phyloP scores from a whole-genome alignment of 768 basidiomycete genomes.

The Suillus lakei region DNA sequence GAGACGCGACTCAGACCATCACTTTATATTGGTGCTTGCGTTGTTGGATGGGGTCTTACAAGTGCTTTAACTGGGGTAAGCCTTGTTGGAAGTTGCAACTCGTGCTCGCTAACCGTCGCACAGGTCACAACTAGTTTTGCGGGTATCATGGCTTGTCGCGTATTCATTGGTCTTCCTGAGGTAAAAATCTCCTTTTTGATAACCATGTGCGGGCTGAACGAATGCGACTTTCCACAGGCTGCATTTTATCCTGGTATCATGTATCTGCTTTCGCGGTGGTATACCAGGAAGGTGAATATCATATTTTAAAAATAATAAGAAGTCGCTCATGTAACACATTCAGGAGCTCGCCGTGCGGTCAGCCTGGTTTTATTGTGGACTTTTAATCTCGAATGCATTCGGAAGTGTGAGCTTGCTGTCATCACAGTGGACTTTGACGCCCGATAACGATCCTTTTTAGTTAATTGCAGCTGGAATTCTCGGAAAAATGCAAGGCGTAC shows the following conservation, averaged over 20 bases:
- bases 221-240: slow-evolving; percentile 37
- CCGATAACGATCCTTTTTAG: slow-evolving; percentile 31
- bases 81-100: not conserved
- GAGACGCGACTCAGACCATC: slow-evolving; percentile 50
- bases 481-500: slow-evolving; percentile 65
- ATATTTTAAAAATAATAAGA: not conserved
- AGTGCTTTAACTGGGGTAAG: slow-evolving; percentile 65
- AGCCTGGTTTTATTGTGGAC: slow-evolving; percentile 61
- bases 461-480: slow-evolving; percentile 80
- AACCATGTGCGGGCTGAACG: too few species aligned
- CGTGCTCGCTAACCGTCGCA: not conserved
- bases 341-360: slow-evolving; percentile 71
- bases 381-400: slow-evolving; percentile 70
- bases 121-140: slow-evolving; percentile 59
- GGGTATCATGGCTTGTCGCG: slow-evolving; percentile 58
- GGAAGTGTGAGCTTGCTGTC: slow-evolving; percentile 52
- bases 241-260: slow-evolving; percentile 68
- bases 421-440: not conserved
- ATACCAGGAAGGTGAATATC: slow-evolving; percentile 44
- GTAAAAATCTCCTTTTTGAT: slow-evolving; percentile 23
- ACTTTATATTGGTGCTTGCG: slow-evolving; percentile 62
- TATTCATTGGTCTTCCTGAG: slow-evolving; percentile 70
- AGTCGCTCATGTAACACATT: not conserved
- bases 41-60: slow-evolving; percentile 65
- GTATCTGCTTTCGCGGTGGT: slow-evolving; percentile 56